These are phyloP conservation scores for Ganoderma multipileum DNA, from an alignment of 1,284 basidiomycete genomes.

Conservation along the genomic window DNA sequence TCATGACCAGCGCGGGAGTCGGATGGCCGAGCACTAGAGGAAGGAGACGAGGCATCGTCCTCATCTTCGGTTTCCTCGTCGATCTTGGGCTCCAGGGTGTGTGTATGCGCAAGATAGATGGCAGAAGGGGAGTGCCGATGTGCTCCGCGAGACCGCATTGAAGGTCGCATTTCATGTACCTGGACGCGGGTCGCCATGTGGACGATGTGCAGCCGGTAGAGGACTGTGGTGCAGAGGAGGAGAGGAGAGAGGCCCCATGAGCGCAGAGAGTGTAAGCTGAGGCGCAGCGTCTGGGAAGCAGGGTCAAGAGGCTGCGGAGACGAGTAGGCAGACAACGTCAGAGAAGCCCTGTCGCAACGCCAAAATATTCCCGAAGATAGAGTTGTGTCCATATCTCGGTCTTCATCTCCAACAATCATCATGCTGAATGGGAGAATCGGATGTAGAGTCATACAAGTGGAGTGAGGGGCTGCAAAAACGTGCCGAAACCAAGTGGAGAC, in stretches of 20 bases:
- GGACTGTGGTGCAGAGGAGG: constrained; percentile 1
- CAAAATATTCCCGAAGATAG: neutral
- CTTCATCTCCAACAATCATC: neutral
- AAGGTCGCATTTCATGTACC: neutral
- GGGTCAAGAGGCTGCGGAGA: neutral
- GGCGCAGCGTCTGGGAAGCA: neutral
- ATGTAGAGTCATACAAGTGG: neutral
- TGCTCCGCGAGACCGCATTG: constrained; percentile 6
- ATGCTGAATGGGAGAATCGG: neutral
- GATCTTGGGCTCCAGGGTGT: constrained; percentile 27
- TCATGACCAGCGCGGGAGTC: constrained; percentile 16
- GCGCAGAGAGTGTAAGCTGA: constrained; percentile 1
- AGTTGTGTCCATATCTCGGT: neutral
- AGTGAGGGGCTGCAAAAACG: neutral
- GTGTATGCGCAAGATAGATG: constrained; percentile 22
- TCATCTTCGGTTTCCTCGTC: constrained; percentile 29
- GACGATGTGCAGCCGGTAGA: constrained; percentile 7
- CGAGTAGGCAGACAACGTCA: constrained; percentile 10
- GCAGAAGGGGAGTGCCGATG: constrained; percentile 26
- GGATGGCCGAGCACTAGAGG: constrained; percentile 13
- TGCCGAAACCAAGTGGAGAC: too few species aligned
- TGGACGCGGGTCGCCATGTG: constrained; percentile 19
- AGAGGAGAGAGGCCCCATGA: constrained; percentile 2
- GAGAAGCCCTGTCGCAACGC: neutral
- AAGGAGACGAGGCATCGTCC: constrained; percentile 4